phyloP scores from a whole-genome alignment of 805 yeast genomes.

The Suhomyces pyralidae region DNA sequence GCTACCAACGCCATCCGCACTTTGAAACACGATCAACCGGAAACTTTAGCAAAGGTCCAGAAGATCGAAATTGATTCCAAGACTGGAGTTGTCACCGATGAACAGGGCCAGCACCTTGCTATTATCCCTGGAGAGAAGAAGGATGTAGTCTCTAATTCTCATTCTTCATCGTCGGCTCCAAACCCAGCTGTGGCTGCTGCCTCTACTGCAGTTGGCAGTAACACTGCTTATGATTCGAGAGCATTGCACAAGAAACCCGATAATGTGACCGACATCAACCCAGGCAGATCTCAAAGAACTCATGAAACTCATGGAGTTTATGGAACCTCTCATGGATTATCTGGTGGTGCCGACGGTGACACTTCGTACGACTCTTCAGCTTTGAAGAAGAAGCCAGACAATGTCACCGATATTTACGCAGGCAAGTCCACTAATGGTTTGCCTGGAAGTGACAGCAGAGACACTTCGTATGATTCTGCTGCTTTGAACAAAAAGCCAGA shows the following conservation, averaged over 20 bases:
- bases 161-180: not conserved
- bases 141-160: not conserved
- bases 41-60: slow-evolving; percentile 16
- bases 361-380: not conserved
- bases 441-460: not conserved
- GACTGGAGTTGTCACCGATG: slow-evolving; percentile 22
- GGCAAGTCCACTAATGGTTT: not conserved
- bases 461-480: not conserved
- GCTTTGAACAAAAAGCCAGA: not conserved
- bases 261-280: not conserved
- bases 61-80: slow-evolving; percentile 29
- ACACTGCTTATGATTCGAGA: not conserved
- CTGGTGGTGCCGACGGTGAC: not conserved
- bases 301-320: not conserved
- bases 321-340: not conserved
- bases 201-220: not conserved
- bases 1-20: slow-evolving; percentile 25
- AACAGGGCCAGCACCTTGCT: not conserved
- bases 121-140: not conserved
- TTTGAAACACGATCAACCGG: slow-evolving; percentile 20
- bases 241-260: not conserved
- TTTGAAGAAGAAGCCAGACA: not conserved
- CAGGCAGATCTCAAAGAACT: not conserved
- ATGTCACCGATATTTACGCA: not conserved
- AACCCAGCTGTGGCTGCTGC: not conserved